phyloP scores from a whole-genome alignment of 2,329 filamentous ascomycete species.

The Aphanoascus verrucosus region DNA sequence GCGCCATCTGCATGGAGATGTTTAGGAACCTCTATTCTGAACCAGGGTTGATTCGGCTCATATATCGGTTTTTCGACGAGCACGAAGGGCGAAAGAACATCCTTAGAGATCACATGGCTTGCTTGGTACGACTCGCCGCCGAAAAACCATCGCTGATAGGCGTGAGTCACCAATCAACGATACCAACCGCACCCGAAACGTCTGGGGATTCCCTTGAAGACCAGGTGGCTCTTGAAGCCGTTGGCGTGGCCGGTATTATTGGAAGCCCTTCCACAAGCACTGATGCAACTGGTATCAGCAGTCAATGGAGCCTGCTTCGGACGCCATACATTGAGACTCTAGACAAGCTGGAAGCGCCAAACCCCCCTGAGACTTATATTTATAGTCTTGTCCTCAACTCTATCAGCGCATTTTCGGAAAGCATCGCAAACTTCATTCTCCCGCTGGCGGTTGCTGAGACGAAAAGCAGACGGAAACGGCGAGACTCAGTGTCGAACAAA shows the following conservation, averaged over 20 bases:
- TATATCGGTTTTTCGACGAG: slow-evolving; percentile 71
- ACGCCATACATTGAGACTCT: slow-evolving; percentile 87
- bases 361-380: slow-evolving; percentile 82
- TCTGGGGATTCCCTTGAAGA: slow-evolving; percentile 54
- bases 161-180: slow-evolving; percentile 75
- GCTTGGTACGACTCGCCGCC: slow-evolving; percentile 83
- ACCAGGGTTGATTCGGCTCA: slow-evolving; percentile 62
- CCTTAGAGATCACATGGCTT: slow-evolving; percentile 69
- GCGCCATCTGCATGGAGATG: slow-evolving; percentile 81
- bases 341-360: slow-evolving; percentile 77
- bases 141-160: slow-evolving; percentile 86
- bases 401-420: slow-evolving; percentile 81
- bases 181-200: slow-evolving; percentile 54
- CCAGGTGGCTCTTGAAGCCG: slow-evolving; percentile 79
- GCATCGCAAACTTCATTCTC: slow-evolving; percentile 82
- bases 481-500: slow-evolving; percentile 26
- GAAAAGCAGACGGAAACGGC: slow-evolving; percentile 41
- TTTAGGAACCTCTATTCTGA: slow-evolving; percentile 79
- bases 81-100: slow-evolving; percentile 62
- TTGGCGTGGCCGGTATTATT: slow-evolving; percentile 79
- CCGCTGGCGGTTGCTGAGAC: slow-evolving; percentile 76
- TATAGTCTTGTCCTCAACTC: slow-evolving; percentile 83
- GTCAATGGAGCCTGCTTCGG: slow-evolving; percentile 79
- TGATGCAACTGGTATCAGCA: slow-evolving; percentile 66
- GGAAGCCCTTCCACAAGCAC: slow-evolving; percentile 57